Conservation (phyloP, 192 early-diverging fungal species). For the Glomus cerebriforme region DNA sequence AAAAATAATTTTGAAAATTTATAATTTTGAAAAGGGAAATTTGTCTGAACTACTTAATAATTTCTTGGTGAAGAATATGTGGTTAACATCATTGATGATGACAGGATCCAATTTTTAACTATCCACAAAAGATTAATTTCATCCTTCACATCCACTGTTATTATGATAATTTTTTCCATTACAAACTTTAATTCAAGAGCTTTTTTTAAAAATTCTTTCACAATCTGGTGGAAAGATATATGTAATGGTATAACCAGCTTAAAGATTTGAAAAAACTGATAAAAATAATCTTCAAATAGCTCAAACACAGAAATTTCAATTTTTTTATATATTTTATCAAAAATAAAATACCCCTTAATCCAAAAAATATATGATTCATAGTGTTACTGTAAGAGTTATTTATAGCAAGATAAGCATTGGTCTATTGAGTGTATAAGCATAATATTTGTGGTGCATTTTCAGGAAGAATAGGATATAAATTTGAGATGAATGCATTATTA, state of each 20-base stretch:
- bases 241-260: not conserved
- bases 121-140: conserved; percentile 10
- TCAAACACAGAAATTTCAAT: not conserved
- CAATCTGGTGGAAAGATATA: not conserved
- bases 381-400: too few relatives aligned
- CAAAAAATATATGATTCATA: too few relatives aligned
- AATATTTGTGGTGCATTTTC: too few relatives aligned
- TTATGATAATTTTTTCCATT: not conserved
- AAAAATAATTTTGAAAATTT: too few relatives aligned
- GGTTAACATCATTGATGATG: conserved; percentile 12
- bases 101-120: not conserved
- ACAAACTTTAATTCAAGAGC: not conserved
- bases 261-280: not conserved
- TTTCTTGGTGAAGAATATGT: conserved; percentile 13
- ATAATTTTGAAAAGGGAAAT: too few relatives aligned
- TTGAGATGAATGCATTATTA: too few relatives aligned
- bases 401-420: too few relatives aligned
- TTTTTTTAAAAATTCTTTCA: conserved; percentile 3
- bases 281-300: not conserved
- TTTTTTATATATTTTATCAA: too few relatives aligned
- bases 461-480: too few relatives aligned
- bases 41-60: not conserved
- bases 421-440: too few relatives aligned
- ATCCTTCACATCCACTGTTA: not conserved
- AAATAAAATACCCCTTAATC: too few relatives aligned